Evolutionary conservation across 768 basidiomycete genomes (phyloP), one percentile per base, ranked within the genome.

Genomic region (Pleurotus citrinopileatus): DNA sequence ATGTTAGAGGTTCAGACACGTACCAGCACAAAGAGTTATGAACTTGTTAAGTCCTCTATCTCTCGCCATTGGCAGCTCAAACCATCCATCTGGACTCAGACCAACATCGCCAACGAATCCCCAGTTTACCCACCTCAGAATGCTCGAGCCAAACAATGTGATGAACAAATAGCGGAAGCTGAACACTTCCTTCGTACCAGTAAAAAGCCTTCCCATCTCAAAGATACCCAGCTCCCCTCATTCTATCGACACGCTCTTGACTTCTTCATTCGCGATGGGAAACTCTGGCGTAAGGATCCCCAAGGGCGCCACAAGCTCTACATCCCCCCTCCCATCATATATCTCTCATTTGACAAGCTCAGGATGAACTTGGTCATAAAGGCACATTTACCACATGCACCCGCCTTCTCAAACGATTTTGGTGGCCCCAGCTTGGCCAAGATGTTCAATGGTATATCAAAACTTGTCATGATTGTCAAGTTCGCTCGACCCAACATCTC

Each of bases 401-500:
- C 0, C 59, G 52, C 3, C 13, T 72, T 1, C 13, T 17, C 1
- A 63, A 67, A 23, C 56, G 64, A 0, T 67, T 65, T 47, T 71
- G 66, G 67, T 71, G 70, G 70, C 70, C 67, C 0, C 40, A 23
- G 10, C 47, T 68, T n/a, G 51, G 54, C 9, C 27, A 36, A 15
- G 65, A 69, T 43, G 44, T 68, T 1, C n/a, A 57, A 1, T 67
- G 63, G 62, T 64, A 54, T 43, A 40, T 68, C 19, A 50, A 48
- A 3, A 65, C 65, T 7, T 70, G 69, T 53, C 65, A 69, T 32
- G 32, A 57, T 17, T 68, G 69, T 42, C 68, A 69, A 52, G 50
- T 66, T 6, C 59, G 58, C 7, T 47, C 45, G 2, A 13, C 26
- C 22, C 55, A 54, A 28, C 55, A 55, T 0, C 60, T 68, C 4